These are phyloP conservation scores for Pythium monospermum DNA, from an alignment of 352 stramenopile genomes.

Conservation along the genomic window DNA sequence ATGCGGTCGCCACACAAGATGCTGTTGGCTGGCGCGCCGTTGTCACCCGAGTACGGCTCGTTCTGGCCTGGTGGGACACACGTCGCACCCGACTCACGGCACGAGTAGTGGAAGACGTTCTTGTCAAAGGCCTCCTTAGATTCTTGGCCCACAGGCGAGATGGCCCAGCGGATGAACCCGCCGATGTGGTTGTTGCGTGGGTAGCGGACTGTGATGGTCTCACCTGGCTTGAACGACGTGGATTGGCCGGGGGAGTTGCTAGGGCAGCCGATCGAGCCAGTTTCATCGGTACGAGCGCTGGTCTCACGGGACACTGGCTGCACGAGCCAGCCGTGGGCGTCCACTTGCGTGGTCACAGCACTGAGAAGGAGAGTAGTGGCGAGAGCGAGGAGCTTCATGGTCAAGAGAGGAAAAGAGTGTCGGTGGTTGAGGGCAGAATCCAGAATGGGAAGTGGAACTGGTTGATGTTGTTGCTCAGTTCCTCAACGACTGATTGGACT, in stretches of 20 bases:
- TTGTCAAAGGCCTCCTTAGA: constrained; percentile 9
- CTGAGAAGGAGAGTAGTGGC: too few species aligned
- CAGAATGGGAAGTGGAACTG: too few species aligned
- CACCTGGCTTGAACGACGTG: constrained; percentile 8
- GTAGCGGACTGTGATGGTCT: constrained; percentile 15
- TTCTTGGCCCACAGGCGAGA: constrained; percentile 9
- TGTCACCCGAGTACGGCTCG: neutral
- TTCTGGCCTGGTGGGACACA: constrained; percentile 6
- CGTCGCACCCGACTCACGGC: constrained; percentile 6
- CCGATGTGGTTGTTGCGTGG: too few species aligned
- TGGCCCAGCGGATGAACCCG: constrained; percentile 21
- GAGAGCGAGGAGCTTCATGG: too few species aligned
- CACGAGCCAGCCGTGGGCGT: neutral
- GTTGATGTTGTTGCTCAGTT: too few species aligned
- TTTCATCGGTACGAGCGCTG: neutral
- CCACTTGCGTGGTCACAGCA: too few species aligned
- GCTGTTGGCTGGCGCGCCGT: neutral
- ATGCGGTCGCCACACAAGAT: neutral
- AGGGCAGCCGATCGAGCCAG: constrained; percentile 1
- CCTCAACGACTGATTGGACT: too few species aligned
- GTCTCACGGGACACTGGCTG: neutral
- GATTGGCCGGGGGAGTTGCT: constrained; percentile 1
- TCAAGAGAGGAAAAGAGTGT: too few species aligned
- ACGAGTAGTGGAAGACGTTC: constrained; percentile 18
- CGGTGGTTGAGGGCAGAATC: too few species aligned